Conservation (phyloP, 2,329 filamentous ascomycete genomes). For the Coleophoma cylindrospora region DNA sequence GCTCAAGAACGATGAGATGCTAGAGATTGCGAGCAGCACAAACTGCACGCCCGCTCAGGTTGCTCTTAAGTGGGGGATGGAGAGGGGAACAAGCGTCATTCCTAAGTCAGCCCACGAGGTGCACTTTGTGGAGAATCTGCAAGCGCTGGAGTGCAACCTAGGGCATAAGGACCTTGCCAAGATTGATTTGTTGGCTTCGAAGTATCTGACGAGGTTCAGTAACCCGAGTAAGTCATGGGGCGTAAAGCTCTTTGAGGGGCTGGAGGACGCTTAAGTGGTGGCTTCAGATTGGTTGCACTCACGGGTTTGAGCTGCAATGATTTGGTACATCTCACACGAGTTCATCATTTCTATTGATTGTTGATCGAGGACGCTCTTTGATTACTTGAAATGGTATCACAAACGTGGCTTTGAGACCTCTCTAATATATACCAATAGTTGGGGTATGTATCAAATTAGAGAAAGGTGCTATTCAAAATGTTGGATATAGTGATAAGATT, state of each 20-base stretch:
- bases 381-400: too few species aligned
- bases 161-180: constrained; percentile 30
- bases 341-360: too few species aligned
- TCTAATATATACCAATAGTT: too few species aligned
- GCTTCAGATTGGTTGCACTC: neutral
- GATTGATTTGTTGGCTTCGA: constrained; percentile 24
- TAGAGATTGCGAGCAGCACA: constrained; percentile 32
- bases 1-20: constrained; percentile 35
- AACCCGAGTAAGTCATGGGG: constrained; percentile 33
- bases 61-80: constrained; percentile 42
- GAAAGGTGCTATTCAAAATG: too few species aligned
- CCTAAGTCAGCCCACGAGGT: constrained; percentile 41
- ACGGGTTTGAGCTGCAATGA: too few species aligned
- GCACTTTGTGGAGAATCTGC: constrained; percentile 33
- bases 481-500: too few species aligned
- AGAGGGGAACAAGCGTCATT: constrained; percentile 41
- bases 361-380: too few species aligned
- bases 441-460: too few species aligned
- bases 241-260: constrained; percentile 9
- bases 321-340: too few species aligned
- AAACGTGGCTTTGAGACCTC: too few species aligned
- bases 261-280: constrained; percentile 3
- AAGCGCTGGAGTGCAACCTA: constrained; percentile 41
- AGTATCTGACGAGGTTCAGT: constrained; percentile 22
- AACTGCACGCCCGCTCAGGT: constrained; percentile 37